These are phyloP conservation scores for Fusarium illudens DNA, from an alignment of 2,329 filamentous ascomycete species.

Conservation along the genomic window DNA sequence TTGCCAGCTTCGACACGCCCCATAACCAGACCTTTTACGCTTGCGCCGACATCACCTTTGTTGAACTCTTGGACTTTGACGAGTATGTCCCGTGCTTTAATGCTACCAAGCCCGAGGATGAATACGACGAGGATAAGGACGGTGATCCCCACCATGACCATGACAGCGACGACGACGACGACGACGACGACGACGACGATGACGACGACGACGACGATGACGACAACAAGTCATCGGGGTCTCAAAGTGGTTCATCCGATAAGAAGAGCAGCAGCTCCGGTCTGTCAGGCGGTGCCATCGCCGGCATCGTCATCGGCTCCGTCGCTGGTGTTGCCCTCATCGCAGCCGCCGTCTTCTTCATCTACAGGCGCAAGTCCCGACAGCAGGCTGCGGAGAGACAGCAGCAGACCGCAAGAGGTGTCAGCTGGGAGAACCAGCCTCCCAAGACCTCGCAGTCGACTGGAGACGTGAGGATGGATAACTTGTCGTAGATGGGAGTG, in stretches of 20 bases:
- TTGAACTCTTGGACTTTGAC: constrained; percentile 48
- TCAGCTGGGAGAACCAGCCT: constrained; percentile 36
- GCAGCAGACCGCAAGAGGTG: constrained; percentile 37
- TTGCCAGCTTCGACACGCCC: constrained; percentile 52
- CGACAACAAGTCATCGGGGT: constrained; percentile 1
- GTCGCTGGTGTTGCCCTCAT: constrained; percentile 69
- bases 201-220: constrained; percentile 17
- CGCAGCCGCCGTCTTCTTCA: constrained; percentile 65
- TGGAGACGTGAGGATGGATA: constrained; percentile 25
- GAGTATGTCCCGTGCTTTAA: constrained; percentile 54
- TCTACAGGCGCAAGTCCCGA: constrained; percentile 51
- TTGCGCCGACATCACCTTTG: constrained; percentile 58
- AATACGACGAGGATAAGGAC: constrained; percentile 4
- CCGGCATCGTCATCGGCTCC: constrained; percentile 76
- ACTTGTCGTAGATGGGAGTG: not conserved
- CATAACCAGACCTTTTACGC: constrained; percentile 57
- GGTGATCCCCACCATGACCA: constrained; percentile 6
- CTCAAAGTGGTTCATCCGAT: constrained; percentile 7
- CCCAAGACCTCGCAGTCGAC: constrained; percentile 32
- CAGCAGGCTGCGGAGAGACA: constrained; percentile 33
- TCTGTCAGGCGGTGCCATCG: constrained; percentile 68
- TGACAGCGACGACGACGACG: constrained; percentile 20
- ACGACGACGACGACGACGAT: constrained; percentile 2
- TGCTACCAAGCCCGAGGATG: constrained; percentile 44
- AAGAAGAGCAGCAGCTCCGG: constrained; percentile 24